Conservation (phyloP, 2,329 filamentous ascomycete species). For the Nemania diffusa region DNA sequence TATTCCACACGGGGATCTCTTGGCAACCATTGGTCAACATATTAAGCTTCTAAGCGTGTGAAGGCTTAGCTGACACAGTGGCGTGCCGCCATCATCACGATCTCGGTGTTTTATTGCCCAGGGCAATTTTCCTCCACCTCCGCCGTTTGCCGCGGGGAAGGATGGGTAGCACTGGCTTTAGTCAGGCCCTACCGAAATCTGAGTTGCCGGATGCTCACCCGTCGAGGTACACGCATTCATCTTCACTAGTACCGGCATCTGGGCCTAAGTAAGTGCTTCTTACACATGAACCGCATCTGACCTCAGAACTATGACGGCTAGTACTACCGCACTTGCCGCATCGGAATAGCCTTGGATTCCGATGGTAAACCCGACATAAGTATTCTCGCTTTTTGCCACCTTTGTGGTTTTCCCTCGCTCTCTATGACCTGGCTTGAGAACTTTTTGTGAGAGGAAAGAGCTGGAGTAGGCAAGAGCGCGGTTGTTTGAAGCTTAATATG, state of each 20-base stretch:
- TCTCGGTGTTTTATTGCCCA: no score
- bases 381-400: no score
- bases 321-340: neutral
- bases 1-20: neutral
- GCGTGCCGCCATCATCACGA: no score
- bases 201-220: neutral
- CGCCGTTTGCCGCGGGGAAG: neutral
- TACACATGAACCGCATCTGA: neutral
- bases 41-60: neutral
- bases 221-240: neutral
- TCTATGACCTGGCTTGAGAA: no score
- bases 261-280: neutral
- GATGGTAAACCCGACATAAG: no score
- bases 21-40: neutral
- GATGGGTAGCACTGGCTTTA: neutral
- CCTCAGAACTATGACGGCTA: neutral
- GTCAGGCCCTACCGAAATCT: neutral
- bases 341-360: no score
- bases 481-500: neutral
- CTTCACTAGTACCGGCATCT: neutral
- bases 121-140: neutral
- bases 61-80: neutral
- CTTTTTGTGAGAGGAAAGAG: neutral
- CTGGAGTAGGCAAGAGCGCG: neutral
- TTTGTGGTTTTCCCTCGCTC: no score